Evolutionary conservation across 805 yeast species (phyloP), one percentile per base, ranked within the genome.

Genomic region (Starmera caribaea): DNA sequence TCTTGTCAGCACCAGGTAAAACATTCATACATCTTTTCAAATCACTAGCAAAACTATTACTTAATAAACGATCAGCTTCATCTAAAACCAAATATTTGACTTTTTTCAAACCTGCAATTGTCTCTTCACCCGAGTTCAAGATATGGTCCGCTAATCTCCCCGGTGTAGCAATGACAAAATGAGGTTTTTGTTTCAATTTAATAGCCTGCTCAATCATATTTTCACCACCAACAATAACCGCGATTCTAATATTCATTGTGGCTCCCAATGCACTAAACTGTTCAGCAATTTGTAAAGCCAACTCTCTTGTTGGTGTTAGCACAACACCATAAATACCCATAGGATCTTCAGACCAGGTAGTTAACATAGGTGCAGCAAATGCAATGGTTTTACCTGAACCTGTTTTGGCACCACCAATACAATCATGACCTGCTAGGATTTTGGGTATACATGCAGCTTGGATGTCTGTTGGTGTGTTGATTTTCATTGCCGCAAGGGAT

Each of bases 311-410:
- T 4, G 98, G 98, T 0, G 98, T 92, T 41, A 92, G 60, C 1
- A 92, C 74, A 2, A 92, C 64, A 3, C 97, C 98, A 60, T 70
- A 92, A 31, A 92, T 83, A 1, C 97, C 98, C 59, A 74, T 74
- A 1, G 98, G 98, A 57, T 92, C 97, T 48, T 81, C 83, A 0
- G 97, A 84, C 96, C 97, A 92, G 54, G 81, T 72, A 1, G 95
- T 77, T 41, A 92, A 66, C 86, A 92, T 90, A 2, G 98, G 98
- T n/a, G 87, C 94, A 1, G 90, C 97, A 70, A 92, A 92, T 1
- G 97, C 96, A 16, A 92, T 79, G 2, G 98, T 92, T 58, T 92
- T 92, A 73, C 98, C 98, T 14, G 95, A 81, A 62, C 98, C 98
- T 0, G 98, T 92, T 59, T 84, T 84, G 28, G 98, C 98, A 34